Base-by-base conservation (phyloP, 768 basidiomycete genomes). In the Hypholoma sublateritium region DNA sequence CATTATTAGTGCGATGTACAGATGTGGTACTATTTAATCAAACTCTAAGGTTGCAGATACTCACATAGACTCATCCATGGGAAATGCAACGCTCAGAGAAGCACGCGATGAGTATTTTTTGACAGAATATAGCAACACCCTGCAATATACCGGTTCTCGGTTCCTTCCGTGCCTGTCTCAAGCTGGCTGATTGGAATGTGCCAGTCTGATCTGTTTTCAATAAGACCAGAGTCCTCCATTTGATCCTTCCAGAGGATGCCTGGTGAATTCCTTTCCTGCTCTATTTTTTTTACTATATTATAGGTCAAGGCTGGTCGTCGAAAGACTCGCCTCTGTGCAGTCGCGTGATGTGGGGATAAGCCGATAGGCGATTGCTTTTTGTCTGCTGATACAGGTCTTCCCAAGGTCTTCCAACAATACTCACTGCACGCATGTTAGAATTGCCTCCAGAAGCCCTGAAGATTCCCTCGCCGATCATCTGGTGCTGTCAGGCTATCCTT, bases 91-190 rank as follows among this genome's bases (percentile, higher is more conserved):
- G 14, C 16, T 41, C 35, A n/a, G 16, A 50, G 48, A 21, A 5
- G 55, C 56, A 57, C 53, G 56, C 53, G 41, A 47, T 47, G 37
- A 47, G 24, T 16, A 46, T 34, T 57, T 60, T n/a, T 32, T 32
- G 59, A 62, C 62, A 58, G 56, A 62, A 62, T 58, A 55, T 56
- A 58, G 46, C 61, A 57, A 17, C 21, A n/a, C 25, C 14, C 41
- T 35, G 42, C 21, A 39, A 19, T 16, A 11, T 34, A 45, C 28
- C 53, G 19, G 28, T 53, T 45, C 53, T 45, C 53, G 46, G 46
- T 47, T 28, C 46, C 46, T 46, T 48, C 51, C 13, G 24, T 25
- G 41, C 32, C 50, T 45, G 17, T 14, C 32, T 37, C 16, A 28
- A 47, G 21, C 14, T 17, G 46, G 22, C 11, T 28, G 22, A 28